A percentile compares a stretch with the other conserved stretches of the same genome.
Evolutionary conservation across 2,329 filamentous ascomycete species (phyloP).

Genomic region (Beauveria brongniartii): DNA sequence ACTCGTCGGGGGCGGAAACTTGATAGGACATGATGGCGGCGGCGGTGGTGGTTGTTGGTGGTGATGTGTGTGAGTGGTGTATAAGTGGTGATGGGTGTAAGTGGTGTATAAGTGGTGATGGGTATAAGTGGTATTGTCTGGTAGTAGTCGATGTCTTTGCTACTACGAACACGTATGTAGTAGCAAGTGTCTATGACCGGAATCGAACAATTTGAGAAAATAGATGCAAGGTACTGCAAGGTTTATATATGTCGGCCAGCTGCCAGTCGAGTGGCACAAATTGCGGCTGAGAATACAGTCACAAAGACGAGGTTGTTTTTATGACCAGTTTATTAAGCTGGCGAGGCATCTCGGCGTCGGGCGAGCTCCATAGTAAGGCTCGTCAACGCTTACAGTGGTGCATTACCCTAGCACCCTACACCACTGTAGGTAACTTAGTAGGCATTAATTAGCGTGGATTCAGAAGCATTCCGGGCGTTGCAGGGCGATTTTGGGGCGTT

Average conservation of each 20-base stretch:
- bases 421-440: too few relatives aligned
- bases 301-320: background rate
- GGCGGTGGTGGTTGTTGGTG: conserved; percentile 9
- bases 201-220: background rate
- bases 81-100: background rate
- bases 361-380: too few relatives aligned
- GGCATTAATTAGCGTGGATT: background rate
- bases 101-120: background rate
- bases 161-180: background rate
- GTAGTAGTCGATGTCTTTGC: conserved; percentile 8
- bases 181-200: background rate
- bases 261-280: background rate
- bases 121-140: too few relatives aligned
- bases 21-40: conserved; percentile 50
- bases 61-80: background rate
- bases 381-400: too few relatives aligned
- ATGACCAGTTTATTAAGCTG: too few relatives aligned
- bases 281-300: background rate
- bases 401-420: too few relatives aligned
- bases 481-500: background rate
- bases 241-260: background rate
- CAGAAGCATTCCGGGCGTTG: background rate
- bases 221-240: background rate
- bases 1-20: conserved; percentile 69
- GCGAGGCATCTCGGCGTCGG: too few relatives aligned